Evolutionary conservation across 1,139 yeast genomes (phyloP).

Genomic region (Candida glucosophila): DNA sequence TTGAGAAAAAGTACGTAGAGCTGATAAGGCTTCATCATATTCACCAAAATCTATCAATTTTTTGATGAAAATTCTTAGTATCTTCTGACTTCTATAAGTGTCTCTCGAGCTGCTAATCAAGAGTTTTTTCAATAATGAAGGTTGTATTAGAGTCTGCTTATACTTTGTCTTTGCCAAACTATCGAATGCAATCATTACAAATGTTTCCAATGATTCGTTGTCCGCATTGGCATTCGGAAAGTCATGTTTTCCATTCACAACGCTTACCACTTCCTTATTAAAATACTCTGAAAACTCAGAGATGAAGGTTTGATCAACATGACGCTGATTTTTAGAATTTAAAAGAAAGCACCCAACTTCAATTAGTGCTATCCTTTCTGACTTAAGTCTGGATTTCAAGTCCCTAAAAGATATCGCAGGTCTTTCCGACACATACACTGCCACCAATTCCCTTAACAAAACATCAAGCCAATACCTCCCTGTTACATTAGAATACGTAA

Average conservation of each 20-base stretch:
- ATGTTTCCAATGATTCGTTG: conserved; percentile 16
- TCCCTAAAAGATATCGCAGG: too few relatives aligned
- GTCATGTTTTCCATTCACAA: conserved; percentile 11
- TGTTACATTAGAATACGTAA: conserved; percentile 26
- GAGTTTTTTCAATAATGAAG: conserved; percentile 22
- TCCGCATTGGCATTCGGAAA: conserved; percentile 28
- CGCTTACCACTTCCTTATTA: conserved; percentile 15
- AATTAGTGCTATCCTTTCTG: conserved; percentile 18
- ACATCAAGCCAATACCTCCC: conserved; percentile 34
- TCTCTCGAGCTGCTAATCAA: conserved; percentile 23
- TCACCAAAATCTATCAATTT: conserved; percentile 28
- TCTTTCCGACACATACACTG: too few relatives aligned
- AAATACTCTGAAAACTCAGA: conserved; percentile 23
- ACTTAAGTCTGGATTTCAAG: too few relatives aligned
- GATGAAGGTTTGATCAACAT: conserved; percentile 15
- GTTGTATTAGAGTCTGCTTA: conserved; percentile 15
- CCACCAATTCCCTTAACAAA: conserved; percentile 18
- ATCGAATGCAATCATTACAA: conserved; percentile 27
- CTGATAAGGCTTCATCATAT: conserved; percentile 38
- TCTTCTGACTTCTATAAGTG: conserved; percentile 31
- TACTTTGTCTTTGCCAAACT: conserved; percentile 18
- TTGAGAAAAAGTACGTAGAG: conserved; percentile 27
- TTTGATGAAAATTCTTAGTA: conserved; percentile 25
- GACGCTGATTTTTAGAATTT: conserved; percentile 14
- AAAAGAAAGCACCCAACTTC: conserved; percentile 23